Conservation (phyloP, 2,329 filamentous ascomycete genomes). For the Monilinia vaccinii-corymbosi region DNA sequence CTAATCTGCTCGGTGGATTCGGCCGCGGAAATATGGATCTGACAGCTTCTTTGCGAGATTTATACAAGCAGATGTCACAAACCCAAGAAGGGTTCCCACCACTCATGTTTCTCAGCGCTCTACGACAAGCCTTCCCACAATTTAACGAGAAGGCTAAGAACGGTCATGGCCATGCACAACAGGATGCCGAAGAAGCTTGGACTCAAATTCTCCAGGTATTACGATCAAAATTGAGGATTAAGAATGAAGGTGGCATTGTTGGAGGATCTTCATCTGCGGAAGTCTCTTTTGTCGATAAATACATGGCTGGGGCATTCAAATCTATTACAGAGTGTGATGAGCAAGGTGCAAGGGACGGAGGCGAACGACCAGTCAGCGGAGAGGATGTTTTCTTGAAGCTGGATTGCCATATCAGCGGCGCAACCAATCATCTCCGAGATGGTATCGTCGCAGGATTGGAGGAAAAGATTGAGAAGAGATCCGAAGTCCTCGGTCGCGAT, state of each 20-base stretch:
- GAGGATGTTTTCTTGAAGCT: conserved; percentile 82
- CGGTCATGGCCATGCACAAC: conserved; percentile 83
- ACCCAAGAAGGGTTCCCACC: conserved; percentile 85
- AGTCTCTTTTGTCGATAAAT: conserved; percentile 77
- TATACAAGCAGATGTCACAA: conserved; percentile 83
- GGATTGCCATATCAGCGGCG: conserved; percentile 85
- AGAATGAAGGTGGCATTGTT: conserved; percentile 40
- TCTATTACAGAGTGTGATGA: conserved; percentile 79
- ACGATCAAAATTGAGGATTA: conserved; percentile 64
- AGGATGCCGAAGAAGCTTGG: conserved; percentile 98
- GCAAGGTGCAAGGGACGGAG: conserved; percentile 60
- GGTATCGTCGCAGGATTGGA: conserved; percentile 74
- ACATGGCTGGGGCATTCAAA: conserved; percentile 75
- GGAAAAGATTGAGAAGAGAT: conserved; percentile 88
- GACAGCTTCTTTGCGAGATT: conserved; percentile 64
- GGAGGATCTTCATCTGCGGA: conserved; percentile 42
- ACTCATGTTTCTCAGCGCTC: conserved; percentile 68
- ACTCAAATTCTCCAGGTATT: conserved; percentile 86
- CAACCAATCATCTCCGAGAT: conserved; percentile 84
- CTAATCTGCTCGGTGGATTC: conserved; percentile 33
- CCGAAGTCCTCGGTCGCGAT: conserved; percentile 65
- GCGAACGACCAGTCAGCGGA: conserved; percentile 58
- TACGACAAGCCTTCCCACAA: conserved; percentile 76
- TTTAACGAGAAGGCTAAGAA: conserved; percentile 84
- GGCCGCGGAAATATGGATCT: conserved; percentile 52